Conservation (phyloP, 1,284 basidiomycete species). For the Gymnopus androsaceus region DNA sequence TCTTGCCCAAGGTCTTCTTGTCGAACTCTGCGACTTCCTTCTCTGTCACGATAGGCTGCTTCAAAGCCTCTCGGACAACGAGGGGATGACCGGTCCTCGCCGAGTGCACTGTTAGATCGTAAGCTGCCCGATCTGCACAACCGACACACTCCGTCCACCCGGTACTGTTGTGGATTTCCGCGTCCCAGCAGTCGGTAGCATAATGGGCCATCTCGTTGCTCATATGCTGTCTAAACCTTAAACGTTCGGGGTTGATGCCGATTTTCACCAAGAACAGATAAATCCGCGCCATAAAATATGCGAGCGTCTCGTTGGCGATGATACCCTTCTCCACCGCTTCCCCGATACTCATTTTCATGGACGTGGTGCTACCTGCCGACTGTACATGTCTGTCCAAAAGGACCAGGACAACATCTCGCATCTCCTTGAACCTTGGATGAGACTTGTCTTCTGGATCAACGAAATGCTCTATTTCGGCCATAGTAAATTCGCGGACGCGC, state of each 20-base stretch:
- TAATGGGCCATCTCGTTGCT: slow-evolving; percentile 97
- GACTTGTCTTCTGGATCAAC: slow-evolving; percentile 94
- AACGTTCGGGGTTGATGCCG: slow-evolving; percentile 81
- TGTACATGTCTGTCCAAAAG: slow-evolving; percentile 88
- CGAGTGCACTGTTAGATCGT: slow-evolving; percentile 76
- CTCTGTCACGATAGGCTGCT: slow-evolving; percentile 71
- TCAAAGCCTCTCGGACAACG: slow-evolving; percentile 83
- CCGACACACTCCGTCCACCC: slow-evolving; percentile 99
- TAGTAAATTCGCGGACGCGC: slow-evolving; percentile 97
- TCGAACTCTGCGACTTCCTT: slow-evolving; percentile 80
- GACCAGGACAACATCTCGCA: slow-evolving; percentile 73
- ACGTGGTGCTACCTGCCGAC: slow-evolving; percentile 69
- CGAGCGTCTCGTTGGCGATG: slow-evolving; percentile 96
- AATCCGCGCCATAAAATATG: slow-evolving; percentile 95
- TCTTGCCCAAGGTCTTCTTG: slow-evolving; percentile 91
- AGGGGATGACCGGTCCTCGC: slow-evolving; percentile 71
- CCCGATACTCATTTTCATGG: slow-evolving; percentile 76
- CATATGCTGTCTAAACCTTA: slow-evolving; percentile 98
- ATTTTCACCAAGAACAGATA: slow-evolving; percentile 91
- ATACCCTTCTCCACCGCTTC: slow-evolving; percentile 87
- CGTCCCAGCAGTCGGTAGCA: slow-evolving; percentile 99
- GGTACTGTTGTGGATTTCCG: slow-evolving; percentile 92
- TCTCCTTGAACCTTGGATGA: slow-evolving; percentile 84
- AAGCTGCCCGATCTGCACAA: slow-evolving; percentile 98
- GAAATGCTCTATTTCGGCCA: slow-evolving; percentile 99